A percentile compares a stretch with the other conserved stretches of the same genome.
Conservation (phyloP, 2,329 filamentous ascomycete species). For the Parafenestella ontariensis region DNA sequence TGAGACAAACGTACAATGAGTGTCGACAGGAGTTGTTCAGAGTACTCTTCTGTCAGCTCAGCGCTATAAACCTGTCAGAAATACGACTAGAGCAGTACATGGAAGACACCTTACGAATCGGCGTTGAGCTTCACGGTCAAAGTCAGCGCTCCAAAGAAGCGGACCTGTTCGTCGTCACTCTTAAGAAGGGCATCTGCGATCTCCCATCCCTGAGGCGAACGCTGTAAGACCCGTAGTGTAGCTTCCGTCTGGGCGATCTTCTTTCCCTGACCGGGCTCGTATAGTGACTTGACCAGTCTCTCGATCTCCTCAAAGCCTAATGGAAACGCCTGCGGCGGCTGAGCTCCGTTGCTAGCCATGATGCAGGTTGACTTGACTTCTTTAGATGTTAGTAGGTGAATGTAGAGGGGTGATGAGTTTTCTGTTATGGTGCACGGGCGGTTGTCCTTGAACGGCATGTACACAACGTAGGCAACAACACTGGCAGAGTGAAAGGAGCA, state of each 20-base stretch:
- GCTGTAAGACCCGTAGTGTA: constrained; percentile 78
- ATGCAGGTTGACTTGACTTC: neutral
- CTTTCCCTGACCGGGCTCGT: constrained; percentile 55
- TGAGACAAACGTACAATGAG: constrained; percentile 35
- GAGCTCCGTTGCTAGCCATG: constrained; percentile 30
- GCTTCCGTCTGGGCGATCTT: constrained; percentile 68
- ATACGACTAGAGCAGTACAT: neutral
- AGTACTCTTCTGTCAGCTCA: constrained; percentile 42
- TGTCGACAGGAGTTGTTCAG: constrained; percentile 45
- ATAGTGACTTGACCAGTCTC: constrained; percentile 60
- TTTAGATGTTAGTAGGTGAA: neutral
- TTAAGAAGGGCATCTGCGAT: constrained; percentile 78
- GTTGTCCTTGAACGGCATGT: neutral
- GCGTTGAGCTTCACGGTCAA: constrained; percentile 94
- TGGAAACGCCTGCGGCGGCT: constrained; percentile 29
- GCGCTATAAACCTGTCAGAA: constrained; percentile 25
- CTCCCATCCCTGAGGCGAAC: constrained; percentile 82
- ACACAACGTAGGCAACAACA: neutral
- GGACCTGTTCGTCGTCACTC: constrained; percentile 74
- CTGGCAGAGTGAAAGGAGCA: neutral
- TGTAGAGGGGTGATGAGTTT: neutral
- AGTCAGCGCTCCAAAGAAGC: constrained; percentile 92
- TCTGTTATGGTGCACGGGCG: constrained; percentile 5
- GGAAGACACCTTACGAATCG: constrained; percentile 70
- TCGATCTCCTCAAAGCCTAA: constrained; percentile 46